Percentiles rank a stretch among this genome's conserved stretches.
Conservation (phyloP, 192 early-diverging fungal species). For the Dissophora globulifera region DNA sequence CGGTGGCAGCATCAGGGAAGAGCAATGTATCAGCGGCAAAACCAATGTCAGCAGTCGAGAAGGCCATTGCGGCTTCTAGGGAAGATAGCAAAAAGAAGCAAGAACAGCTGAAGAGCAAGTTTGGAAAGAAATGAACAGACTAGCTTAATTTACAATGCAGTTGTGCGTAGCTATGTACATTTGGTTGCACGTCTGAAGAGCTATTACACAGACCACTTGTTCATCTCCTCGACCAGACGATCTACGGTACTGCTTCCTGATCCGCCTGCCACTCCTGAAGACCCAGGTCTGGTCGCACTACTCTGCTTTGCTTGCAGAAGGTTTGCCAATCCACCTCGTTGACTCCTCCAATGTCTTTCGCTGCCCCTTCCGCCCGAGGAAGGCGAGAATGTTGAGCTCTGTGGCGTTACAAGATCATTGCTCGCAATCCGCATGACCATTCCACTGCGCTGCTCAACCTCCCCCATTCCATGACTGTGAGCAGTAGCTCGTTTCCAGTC, state of each 20-base stretch:
- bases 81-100: constrained; percentile 32
- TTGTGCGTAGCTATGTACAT: neutral
- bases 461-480: neutral
- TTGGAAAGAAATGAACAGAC: constrained; percentile 33
- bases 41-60: constrained; percentile 34
- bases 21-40: constrained; percentile 19
- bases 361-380: neutral
- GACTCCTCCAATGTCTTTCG: constrained; percentile 20
- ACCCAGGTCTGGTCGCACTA: neutral
- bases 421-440: constrained; percentile 4
- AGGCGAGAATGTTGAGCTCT: constrained; percentile 1
- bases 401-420: neutral
- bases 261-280: constrained; percentile 1
- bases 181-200: neutral
- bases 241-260: constrained; percentile 14
- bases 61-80: constrained; percentile 41
- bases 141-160: too few relatives aligned
- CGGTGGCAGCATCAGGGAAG: too few relatives aligned
- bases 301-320: constrained; percentile 8
- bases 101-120: constrained; percentile 35
- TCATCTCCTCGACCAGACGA: constrained; percentile 51
- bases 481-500: constrained; percentile 29
- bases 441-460: neutral
- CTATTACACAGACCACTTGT: constrained; percentile 48
- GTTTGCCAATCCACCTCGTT: constrained; percentile 34